Base-by-base conservation (phyloP, 208 protist species). In the Leptomonas pyrrhocoris region DNA sequence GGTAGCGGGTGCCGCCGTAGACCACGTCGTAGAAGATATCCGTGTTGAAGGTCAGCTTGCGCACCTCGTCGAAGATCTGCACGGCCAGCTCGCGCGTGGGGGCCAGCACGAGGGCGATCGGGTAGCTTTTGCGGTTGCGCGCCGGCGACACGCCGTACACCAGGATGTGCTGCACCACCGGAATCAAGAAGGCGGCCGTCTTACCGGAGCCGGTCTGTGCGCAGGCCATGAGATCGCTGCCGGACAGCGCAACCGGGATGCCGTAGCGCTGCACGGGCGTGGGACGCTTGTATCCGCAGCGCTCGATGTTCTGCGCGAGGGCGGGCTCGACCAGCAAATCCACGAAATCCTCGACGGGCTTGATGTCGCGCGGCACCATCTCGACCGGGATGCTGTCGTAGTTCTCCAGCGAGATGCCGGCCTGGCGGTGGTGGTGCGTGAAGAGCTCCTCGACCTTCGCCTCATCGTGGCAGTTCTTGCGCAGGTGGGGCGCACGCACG, bases 161-260 rank as follows among this genome's bases (percentile, higher is more conserved):
- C 1, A 99, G 83, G 40, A 99, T 96, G 69, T 98, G 94, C 60
- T 92, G 81, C 42, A 99, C 92, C 27, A 98, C 95, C 28, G 98
- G 98, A 7, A 99, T 83, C 3, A 99, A 83, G 73, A 99, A 99
- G 21, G 98, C 97, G 13, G 96, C 98, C 8, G 98, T 99, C 84
- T 99, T 99, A 68, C 98, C 98, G 13, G 97, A 99, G 56, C 98
- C 98, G 13, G 98, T 99, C 87, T 99, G 98, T 36, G 98, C 98
- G 74, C 98, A 99, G 12, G 96, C 96, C 98, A 99, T 99, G 8
- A 99, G 75, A 84, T 99, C 98, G 66, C 96, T 74, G 27, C 92
- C 89, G 16, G 81, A 72, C 3, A 93, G 28, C 27, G 96, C 90
- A 21, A 99, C 98, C 19, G 98, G 98, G 46, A 99, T 97, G 45